Base-by-base conservation (phyloP, 2,329 filamentous ascomycete genomes). In the Neofusicoccum laricinum region DNA sequence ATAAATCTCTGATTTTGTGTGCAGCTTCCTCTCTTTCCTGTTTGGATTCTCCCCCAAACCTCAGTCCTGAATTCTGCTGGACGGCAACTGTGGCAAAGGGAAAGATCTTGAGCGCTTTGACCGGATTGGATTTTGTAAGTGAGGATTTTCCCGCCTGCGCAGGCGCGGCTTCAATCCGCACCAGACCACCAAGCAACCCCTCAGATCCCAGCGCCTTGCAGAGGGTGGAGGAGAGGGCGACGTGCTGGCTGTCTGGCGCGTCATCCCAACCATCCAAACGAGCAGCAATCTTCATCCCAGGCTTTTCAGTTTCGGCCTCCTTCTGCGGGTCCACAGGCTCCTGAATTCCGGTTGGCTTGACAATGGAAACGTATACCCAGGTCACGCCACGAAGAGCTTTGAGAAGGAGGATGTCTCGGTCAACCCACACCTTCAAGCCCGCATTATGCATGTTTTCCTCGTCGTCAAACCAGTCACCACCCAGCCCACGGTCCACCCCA, bases 41-140 rank as follows among this genome's bases (percentile, higher is more conserved):
- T 70, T 92, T 91, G 0, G 92, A 91, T 70, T 97, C 92, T 14
- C 93, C 92, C 4, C 94, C 94, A 72, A 98, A 96, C 70, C 88
- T 92, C 21, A 97, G 82, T 0, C 89, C 90, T 50, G 89, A 84
- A 40, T 82, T 84, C 43, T 82, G 78, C 69, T 87, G 88, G 3
- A 82, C 79, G 21, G 79, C 77, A 53, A 80, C 76, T 0, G 83
- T 79, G 2, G 86, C 83, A 71, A 97, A 98, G 0, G 95, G 95
- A 64, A 90, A 91, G 1, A 99, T 81, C 69, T 91, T 93, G 65
- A 98, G 78, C 4, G 86, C 81, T 76, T 86, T 86, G 4, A 92
- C 80, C 67, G 78, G 71, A 70, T 38, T 50, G 41, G 62, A 67
- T 65, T 80, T 81, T 41, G 76, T 66, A n/a, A 59, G 41, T 41